phyloP scores from a whole-genome alignment of 495 filamentous ascomycete species.

The Tuber calosporum region DNA sequence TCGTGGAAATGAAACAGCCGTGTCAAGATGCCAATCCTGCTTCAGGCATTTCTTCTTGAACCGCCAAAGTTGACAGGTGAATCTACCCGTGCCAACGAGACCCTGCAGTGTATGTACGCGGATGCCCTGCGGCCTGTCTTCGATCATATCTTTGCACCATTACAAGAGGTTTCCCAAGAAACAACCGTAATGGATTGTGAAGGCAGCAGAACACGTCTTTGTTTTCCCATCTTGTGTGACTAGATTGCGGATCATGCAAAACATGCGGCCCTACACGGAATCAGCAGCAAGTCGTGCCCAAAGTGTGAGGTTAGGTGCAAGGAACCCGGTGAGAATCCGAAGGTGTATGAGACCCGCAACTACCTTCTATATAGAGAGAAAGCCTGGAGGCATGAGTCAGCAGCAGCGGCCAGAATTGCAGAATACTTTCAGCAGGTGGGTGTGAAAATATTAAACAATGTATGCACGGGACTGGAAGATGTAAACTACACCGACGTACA shows the following conservation, averaged over 20 bases:
- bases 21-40: neutral
- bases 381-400: too few species aligned
- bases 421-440: neutral
- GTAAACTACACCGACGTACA: too few species aligned
- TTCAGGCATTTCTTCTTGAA: neutral
- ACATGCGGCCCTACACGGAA: neutral
- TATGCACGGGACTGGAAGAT: too few species aligned
- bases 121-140: neutral
- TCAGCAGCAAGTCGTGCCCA: neutral
- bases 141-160: neutral
- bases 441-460: neutral
- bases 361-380: too few species aligned
- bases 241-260: constrained; percentile 10
- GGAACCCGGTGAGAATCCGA: neutral
- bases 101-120: too few species aligned
- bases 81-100: too few species aligned
- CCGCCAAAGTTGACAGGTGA: constrained; percentile 1
- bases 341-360: too few species aligned
- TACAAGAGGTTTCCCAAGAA: neutral
- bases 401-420: too few species aligned
- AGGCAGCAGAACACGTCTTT: too few species aligned
- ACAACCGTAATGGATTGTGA: neutral
- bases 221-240: neutral
- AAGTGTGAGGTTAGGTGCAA: neutral
- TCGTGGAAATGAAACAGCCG: neutral